These are phyloP conservation scores for Voacanga thouarsii DNA, from an alignment of 257 asterid genomes.

Conservation along the genomic window DNA sequence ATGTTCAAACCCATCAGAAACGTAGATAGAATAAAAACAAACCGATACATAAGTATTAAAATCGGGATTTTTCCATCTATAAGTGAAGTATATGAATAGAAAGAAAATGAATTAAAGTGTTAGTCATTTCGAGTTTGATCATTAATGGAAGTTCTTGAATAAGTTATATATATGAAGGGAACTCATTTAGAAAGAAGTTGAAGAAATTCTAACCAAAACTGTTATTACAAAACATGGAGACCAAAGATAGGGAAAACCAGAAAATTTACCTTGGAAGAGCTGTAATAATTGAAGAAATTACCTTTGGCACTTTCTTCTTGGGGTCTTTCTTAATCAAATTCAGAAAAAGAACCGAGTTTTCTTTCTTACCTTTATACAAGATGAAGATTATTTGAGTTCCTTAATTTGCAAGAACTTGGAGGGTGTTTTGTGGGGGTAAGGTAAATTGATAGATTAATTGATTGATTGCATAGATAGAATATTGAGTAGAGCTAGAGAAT, in stretches of 20 bases:
- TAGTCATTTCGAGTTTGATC: not conserved
- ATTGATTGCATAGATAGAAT: conserved; percentile 1
- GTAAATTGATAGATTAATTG: not conserved
- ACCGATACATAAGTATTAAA: not conserved
- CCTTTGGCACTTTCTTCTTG: not conserved
- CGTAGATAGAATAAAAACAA: not conserved
- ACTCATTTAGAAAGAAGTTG: not conserved
- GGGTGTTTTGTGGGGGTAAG: not conserved
- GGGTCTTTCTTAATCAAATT: conserved; percentile 2
- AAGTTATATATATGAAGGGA: not conserved
- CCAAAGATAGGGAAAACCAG: not conserved
- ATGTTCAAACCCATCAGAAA: not conserved
- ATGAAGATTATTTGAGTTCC: not conserved
- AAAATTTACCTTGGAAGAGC: conserved; percentile 4
- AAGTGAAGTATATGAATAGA: not conserved
- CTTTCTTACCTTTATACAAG: not conserved
- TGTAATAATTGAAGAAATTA: conserved; percentile 6
- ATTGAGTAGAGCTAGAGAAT: too few species aligned
- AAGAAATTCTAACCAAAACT: not conserved
- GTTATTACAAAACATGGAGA: not conserved
- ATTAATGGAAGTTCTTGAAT: not conserved
- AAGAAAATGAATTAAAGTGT: not conserved
- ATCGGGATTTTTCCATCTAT: too few species aligned
- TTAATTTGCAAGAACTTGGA: conserved; percentile 2
- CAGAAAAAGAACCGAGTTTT: not conserved